Evolutionary conservation across 73 alveolate genomes (phyloP).

Genomic region (Uronychia setigera): DNA sequence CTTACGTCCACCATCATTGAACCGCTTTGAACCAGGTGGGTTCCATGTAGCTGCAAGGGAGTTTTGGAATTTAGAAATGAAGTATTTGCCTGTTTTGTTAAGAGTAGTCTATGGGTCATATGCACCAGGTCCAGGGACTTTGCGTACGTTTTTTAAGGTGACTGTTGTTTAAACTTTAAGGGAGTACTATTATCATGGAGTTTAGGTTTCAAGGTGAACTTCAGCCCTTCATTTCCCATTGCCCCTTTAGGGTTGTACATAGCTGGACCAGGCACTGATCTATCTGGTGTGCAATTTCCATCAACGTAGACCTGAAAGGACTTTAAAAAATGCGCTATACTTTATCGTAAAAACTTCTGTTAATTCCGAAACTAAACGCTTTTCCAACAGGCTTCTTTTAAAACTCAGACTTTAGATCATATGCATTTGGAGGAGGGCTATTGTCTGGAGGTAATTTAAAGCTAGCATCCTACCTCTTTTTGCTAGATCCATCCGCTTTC

Average conservation of each 20-base stretch:
- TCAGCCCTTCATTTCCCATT: conserved; percentile 48
- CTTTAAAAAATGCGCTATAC: background rate
- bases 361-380: conserved; percentile 65
- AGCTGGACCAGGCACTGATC: conserved; percentile 82
- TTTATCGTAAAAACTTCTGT: conserved; percentile 34
- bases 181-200: conserved; percentile 35
- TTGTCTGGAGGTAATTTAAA: conserved; percentile 10
- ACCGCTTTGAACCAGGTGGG: conserved; percentile 66
- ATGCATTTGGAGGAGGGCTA: conserved; percentile 57
- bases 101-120: conserved; percentile 72
- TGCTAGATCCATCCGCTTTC: conserved; percentile 37
- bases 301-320: conserved; percentile 35
- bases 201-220: conserved; percentile 49
- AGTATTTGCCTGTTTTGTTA: conserved; percentile 66
- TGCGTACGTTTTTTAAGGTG: background rate
- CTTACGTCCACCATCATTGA: conserved; percentile 27
- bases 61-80: conserved; percentile 55
- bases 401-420: conserved; percentile 48
- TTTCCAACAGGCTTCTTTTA: conserved; percentile 26
- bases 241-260: conserved; percentile 40
- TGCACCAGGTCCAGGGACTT: conserved; percentile 77
- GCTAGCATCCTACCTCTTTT: conserved; percentile 15
- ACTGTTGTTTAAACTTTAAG: background rate
- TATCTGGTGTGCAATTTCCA: conserved; percentile 57
- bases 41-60: conserved; percentile 59